A percentile compares a stretch with the other conserved stretches of the same genome.
Evolutionary conservation across 345 rosid genomes (phyloP).

Genomic region (Bruguiera gymnorhiza): DNA sequence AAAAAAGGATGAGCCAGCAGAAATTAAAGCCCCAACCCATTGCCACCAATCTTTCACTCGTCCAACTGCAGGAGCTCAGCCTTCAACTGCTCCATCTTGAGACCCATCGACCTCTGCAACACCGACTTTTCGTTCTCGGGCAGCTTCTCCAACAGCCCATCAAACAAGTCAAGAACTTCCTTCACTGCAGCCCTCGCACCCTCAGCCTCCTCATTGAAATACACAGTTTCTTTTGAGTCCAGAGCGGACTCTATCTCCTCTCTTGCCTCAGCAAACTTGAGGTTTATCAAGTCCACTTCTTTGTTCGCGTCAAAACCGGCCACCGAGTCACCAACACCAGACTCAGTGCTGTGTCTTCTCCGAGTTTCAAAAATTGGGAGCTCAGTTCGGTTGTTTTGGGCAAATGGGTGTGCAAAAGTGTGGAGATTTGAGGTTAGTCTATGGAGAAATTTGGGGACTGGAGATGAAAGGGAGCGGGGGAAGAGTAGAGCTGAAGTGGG

Average conservation of each 20-base stretch:
- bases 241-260: conserved; percentile 97
- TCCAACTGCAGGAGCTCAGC: conserved; percentile 84
- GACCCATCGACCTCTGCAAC: conserved; percentile 86
- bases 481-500: conserved; percentile 16
- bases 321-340: conserved; percentile 24
- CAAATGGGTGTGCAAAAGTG: neutral
- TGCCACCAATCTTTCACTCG: conserved; percentile 43
- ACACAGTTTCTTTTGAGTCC: conserved; percentile 93
- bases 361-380: conserved; percentile 2
- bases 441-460: conserved; percentile 12
- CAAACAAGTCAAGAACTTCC: conserved; percentile 63
- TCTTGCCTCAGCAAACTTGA: conserved; percentile 95
- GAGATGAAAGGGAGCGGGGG: conserved; percentile 14
- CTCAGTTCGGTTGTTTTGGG: conserved; percentile 6
- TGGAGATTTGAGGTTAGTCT: conserved; percentile 13
- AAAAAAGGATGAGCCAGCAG: neutral
- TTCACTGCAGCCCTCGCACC: conserved; percentile 76
- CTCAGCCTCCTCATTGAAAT: conserved; percentile 89
- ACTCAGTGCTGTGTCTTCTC: conserved; percentile 36
- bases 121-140: conserved; percentile 56
- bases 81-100: conserved; percentile 93
- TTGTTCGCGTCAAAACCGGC: conserved; percentile 51
- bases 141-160: conserved; percentile 54
- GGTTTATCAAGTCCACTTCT: conserved; percentile 78
- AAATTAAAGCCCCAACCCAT: neutral